Evolutionary conservation across 768 basidiomycete genomes (phyloP), one percentile per base, ranked within the genome.

Genomic region (Boletus tomentosulus): DNA sequence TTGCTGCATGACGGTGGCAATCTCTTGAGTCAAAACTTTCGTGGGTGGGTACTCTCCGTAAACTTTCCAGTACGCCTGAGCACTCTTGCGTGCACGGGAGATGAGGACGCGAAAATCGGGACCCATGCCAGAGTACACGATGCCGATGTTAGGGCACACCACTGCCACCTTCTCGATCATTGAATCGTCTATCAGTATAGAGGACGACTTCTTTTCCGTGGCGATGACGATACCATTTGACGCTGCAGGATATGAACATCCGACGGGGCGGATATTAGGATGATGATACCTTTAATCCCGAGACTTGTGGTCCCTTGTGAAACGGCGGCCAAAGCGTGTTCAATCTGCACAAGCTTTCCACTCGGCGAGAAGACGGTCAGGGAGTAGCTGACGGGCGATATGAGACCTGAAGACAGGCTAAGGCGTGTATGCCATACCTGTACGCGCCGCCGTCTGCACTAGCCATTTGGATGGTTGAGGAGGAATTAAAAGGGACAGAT

Each of bases 111-210:
- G 85, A 73, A 97, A 99, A 73, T 99, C 97, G 46, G 97, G 97
- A 1, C 97, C 95, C 97, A 99, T 99, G 34, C 97, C 97, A 33
- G 94, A 96, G 76, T 99, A 99, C 45, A 99, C 97, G 61, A 99
- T 92, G 48, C 97, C 97, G 64, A 99, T 98, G 73, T 98, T 98
- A 34, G 97, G 97, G 72, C 96, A 98, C 59, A 99, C 87, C 48
- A 96, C 81, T 1, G 94, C 92, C 57, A 97, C 93, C 75, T 97
- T 98, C 72, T 99, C 97, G 63, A 99, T 83, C 80, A 96, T 92
- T 30, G 92, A 92, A 73, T 98, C 92, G 77, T 99, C 97, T 59
- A 99, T 91, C 62, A 99, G 82, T 66, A 98, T 87, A 11, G 97
- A 99, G 19, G 96, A 92, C 11, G 94, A 84, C 78, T 98, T 98